Conservation (phyloP, 2,329 filamentous ascomycete genomes). For the Emergomyces pasteurianus region DNA sequence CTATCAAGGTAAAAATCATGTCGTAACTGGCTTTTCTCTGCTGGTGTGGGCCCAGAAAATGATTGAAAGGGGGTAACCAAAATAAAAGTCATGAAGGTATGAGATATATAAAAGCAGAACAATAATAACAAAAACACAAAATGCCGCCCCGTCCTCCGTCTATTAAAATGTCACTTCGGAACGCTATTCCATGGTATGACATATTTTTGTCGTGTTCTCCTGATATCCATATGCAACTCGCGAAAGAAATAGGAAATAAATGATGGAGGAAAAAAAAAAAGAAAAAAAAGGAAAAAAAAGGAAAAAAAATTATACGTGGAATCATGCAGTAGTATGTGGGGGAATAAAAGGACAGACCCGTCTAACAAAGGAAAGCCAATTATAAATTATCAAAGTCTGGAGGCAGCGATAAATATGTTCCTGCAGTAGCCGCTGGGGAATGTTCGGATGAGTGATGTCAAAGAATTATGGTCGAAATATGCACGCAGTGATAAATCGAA, state of each 20-base stretch:
- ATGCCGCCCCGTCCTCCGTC: neutral
- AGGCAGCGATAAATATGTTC: neutral
- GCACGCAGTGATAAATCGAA: neutral
- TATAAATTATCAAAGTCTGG: neutral
- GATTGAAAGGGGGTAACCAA: neutral
- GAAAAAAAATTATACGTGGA: too few species aligned
- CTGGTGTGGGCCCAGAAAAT: neutral
- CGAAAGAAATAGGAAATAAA: neutral
- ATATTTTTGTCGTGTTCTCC: neutral
- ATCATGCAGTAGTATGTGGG: neutral
- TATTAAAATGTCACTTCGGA: neutral
- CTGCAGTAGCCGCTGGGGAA: neutral
- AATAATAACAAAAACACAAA: neutral
- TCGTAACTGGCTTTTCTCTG: neutral
- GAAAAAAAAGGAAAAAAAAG: neutral
- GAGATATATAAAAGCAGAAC: neutral
- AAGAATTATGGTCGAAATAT: neutral
- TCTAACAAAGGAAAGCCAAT: neutral
- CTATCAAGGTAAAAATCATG: neutral
- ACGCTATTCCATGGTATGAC: neutral
- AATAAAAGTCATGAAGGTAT: neutral
- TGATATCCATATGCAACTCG: neutral
- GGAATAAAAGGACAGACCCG: neutral
- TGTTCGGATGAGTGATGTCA: neutral
- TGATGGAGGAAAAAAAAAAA: neutral